phyloP scores from a whole-genome alignment of 1,139 yeast species.

The Protomyces lactucae-debilis region DNA sequence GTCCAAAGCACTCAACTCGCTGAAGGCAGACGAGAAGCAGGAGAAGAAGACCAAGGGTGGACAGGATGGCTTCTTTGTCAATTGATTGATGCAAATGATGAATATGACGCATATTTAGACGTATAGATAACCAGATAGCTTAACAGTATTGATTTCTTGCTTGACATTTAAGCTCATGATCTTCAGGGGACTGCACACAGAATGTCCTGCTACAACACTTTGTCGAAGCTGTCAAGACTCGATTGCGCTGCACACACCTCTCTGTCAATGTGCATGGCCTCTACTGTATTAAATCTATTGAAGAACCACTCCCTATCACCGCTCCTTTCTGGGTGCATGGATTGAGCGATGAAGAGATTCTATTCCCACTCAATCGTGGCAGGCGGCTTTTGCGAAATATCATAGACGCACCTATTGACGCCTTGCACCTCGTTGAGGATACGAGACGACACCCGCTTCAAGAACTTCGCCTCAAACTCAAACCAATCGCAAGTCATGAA shows the following conservation, averaged over 20 bases:
- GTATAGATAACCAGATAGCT: neutral
- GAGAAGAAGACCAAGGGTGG: neutral
- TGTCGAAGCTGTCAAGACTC: too few relatives aligned
- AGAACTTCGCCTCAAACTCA: slow-evolving; percentile 85
- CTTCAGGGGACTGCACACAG: too few relatives aligned
- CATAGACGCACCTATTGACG: slow-evolving; percentile 98
- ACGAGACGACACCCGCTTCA: slow-evolving; percentile 89
- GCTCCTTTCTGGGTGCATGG: neutral
- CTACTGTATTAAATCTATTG: neutral
- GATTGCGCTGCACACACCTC: too few relatives aligned
- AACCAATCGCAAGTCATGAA: slow-evolving; percentile 99
- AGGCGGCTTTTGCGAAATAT: slow-evolving; percentile 97
- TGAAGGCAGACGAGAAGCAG: neutral
- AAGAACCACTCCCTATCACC: neutral
- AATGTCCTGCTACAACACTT: too few relatives aligned
- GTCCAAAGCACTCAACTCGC: neutral
- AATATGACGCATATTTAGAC: neutral
- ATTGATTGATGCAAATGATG: neutral
- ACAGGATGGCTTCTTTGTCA: neutral
- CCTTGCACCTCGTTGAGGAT: slow-evolving; percentile 98
- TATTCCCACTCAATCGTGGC: slow-evolving; percentile 99
- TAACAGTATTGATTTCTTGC: neutral
- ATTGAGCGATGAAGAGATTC: slow-evolving; percentile 7
- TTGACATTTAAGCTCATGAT: neutral
- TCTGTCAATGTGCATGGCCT: neutral